Evolutionary conservation across 2,329 filamentous ascomycete species (phyloP).

Genomic region (Nothophaeocryptopus gaeumannii): DNA sequence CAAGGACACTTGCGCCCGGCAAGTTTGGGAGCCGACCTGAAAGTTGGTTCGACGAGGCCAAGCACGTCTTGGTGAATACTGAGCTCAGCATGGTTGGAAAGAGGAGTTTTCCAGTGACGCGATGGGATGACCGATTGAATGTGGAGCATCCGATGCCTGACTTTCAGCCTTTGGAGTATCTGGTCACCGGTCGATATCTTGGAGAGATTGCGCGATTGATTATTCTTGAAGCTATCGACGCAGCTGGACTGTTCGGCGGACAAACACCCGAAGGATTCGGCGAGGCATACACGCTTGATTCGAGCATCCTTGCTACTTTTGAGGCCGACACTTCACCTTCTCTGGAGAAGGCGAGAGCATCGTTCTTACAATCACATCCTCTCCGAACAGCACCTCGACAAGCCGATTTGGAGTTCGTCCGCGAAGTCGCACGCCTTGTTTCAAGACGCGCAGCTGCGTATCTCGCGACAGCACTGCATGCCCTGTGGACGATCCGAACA

Average conservation of each 20-base stretch:
- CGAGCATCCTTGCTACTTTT: conserved; percentile 57
- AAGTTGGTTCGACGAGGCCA: conserved; percentile 56
- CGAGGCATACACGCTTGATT: conserved; percentile 60
- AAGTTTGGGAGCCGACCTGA: conserved; percentile 58
- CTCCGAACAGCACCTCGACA: conserved; percentile 42
- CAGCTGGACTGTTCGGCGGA: conserved; percentile 56
- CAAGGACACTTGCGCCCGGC: conserved; percentile 49
- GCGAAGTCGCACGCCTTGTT: conserved; percentile 52
- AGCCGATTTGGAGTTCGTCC: conserved; percentile 50
- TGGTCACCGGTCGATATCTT: conserved; percentile 62
- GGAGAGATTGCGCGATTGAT: conserved; percentile 63
- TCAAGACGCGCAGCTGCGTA: conserved; percentile 60
- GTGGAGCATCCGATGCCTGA: conserved; percentile 55
- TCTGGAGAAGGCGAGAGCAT: conserved; percentile 40
- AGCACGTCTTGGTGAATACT: conserved; percentile 62
- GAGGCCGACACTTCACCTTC: conserved; percentile 47
- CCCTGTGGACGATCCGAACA: conserved; percentile 55
- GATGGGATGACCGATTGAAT: conserved; percentile 62
- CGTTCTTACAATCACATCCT: conserved; percentile 53
- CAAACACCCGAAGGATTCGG: conserved; percentile 53
- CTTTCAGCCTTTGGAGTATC: conserved; percentile 64
- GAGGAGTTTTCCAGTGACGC: conserved; percentile 55
- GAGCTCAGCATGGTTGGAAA: conserved; percentile 66
- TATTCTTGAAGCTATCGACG: conserved; percentile 57
- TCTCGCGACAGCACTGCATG: conserved; percentile 62